Base-by-base conservation (phyloP, 768 basidiomycete genomes). In the Pisolithus albus region DNA sequence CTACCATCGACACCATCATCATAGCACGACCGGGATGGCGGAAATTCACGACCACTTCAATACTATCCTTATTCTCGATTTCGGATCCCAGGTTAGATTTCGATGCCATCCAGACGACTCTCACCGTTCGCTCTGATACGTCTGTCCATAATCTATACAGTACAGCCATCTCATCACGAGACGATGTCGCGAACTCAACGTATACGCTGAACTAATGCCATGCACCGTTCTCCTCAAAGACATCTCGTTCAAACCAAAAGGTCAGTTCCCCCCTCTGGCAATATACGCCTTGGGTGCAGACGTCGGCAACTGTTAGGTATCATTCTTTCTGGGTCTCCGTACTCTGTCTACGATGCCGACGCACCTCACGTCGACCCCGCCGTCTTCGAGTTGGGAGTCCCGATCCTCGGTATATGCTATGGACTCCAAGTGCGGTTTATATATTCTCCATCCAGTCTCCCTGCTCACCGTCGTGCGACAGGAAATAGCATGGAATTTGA, bases 121-220 rank as follows among this genome's bases (percentile, higher is more conserved):
- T 46, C 48, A 37, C 7, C 32, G 15, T 56, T 53, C 40, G 24
- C 55, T 51, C 46, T 49, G 42, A 38, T 47, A 34, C 5, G 48
- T 55, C 39, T 15, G 9, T 18, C 19, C n/a, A 34, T 34, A n/a
- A 18, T 38, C 21, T 7, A 26, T 32, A 40, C 67, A 95, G 92
- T 95, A 95, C 70, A 94, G 94, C 58, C 96, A 98, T 75, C 75
- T 99, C 56, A 98, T 98, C 69, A 96, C 94, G 7, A 75, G 96
- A 65, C 79, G 96, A 82, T 97, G 95, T 79, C 86, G 96, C 64
- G 96, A 99, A 70, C 80, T 93, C 64, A 91, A 92, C 50, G 92
- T 99, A 50, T 98, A 98, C 64, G 95, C 95, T 47, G 96, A 99
- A 73, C 77, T 99, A 63, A 81, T 96, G 81, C 92, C 96, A 23